Base-by-base conservation (phyloP, 306 rosid species). In the Castanea mollissima region DNA sequence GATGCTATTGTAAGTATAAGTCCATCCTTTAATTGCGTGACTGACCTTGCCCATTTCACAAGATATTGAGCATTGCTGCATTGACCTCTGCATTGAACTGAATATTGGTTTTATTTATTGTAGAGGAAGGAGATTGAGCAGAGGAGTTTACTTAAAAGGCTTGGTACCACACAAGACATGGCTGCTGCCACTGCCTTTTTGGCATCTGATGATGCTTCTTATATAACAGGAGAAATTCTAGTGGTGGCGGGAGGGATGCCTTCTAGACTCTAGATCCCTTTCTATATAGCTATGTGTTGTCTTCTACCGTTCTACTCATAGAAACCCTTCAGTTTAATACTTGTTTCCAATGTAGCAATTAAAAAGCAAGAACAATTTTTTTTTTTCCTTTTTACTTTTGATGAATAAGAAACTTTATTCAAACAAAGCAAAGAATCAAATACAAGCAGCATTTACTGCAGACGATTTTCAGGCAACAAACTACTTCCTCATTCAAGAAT, bases 201-300 rank as follows among this genome's bases (percentile, higher is more conserved):
- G 88, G 93, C 96, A 23, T 96, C 98, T 1, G 96, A 93, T 27
- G 99, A 96, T 32, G 98, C 98, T 46, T 81, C 99, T 57, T 96
- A 90, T 85, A 88, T 96, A 70, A 96, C 99, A 10, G 99, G 98
- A 69, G 99, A 96, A 86, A 96, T 97, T 72, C 67, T 96, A 27
- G 98, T 96, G 27, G 97, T 93, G 83, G 90, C 96, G 23, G 99
- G 99, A 71, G 99, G 99, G 70, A 82, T 71, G 85, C 94, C 96
- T 46, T 93, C 99, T 2, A 91, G 96, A 82, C 92, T 96, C 73
- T 96, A 90, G 87, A 67, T 83, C 73, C 74, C 72, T 4, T 63
- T 57, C 58, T 55, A 1, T 7, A 12, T 49, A 5, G 54, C 21
- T 71, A 19, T 44, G 12, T 71, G 15, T 78, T 10, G 8, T 34